Percentiles rank a stretch among this genome's conserved stretches.
phyloP scores from a whole-genome alignment of 2,329 filamentous ascomycete species.

The Fusarium odoratissimum region DNA sequence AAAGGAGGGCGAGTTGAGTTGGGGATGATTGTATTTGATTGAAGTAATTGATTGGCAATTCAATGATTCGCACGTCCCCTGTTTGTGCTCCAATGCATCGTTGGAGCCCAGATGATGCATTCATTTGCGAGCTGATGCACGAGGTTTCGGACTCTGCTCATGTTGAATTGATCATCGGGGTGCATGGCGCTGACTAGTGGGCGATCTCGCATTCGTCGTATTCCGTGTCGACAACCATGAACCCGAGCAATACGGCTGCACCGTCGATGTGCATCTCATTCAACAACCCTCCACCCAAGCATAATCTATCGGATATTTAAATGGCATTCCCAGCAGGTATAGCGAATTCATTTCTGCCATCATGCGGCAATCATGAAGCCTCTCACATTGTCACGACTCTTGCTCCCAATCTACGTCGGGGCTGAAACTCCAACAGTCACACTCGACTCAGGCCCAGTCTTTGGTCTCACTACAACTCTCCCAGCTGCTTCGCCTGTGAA shows the following conservation, averaged over 20 bases:
- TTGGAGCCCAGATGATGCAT: too few relatives aligned
- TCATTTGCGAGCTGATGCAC: too few relatives aligned
- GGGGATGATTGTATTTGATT: neutral
- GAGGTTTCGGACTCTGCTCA: neutral
- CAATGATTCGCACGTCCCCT: neutral
- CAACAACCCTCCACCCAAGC: neutral
- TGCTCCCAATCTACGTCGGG: neutral
- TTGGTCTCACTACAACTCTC: slow-evolving; percentile 27
- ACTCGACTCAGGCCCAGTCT: slow-evolving; percentile 31
- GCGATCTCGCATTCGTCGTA: slow-evolving; percentile 11
- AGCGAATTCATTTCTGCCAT: neutral
- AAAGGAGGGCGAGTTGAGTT: slow-evolving; percentile 21
- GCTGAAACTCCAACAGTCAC: slow-evolving; percentile 17
- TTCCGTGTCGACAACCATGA: neutral
- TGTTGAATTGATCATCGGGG: neutral
- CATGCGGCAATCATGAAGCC: slow-evolving; percentile 12
- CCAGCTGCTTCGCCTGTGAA: slow-evolving; percentile 31
- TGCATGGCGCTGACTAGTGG: neutral
- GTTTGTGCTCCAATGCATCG: neutral
- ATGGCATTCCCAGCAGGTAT: neutral
- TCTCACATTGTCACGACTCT: neutral
- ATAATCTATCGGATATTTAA: neutral
- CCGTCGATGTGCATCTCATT: neutral
- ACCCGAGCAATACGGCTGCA: slow-evolving; percentile 5
- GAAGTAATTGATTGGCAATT: neutral